Evolutionary conservation across 2,329 filamentous ascomycete genomes (phyloP).

Genomic region (Colletotrichum sp.): DNA sequence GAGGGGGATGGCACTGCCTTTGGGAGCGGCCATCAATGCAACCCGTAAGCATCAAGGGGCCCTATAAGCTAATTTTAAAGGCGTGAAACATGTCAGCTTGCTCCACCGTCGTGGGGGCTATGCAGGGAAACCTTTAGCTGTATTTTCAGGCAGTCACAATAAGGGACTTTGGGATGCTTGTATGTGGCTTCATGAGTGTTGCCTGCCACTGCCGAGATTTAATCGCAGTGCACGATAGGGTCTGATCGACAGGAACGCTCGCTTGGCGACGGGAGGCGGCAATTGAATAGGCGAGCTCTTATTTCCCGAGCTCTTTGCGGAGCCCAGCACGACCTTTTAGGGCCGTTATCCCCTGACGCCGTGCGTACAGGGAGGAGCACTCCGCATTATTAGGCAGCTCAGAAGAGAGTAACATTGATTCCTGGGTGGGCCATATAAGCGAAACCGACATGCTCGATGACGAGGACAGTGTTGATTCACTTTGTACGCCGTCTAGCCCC

Average conservation of each 20-base stretch:
- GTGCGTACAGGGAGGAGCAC: neutral
- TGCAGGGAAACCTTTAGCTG: neutral
- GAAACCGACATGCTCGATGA: neutral
- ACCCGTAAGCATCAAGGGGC: neutral
- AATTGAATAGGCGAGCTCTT: neutral
- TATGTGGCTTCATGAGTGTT: rapidly evolving
- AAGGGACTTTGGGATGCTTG: neutral
- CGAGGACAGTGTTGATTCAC: neutral
- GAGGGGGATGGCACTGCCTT: neutral
- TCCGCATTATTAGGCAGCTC: neutral
- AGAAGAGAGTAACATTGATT: neutral
- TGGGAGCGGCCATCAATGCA: neutral
- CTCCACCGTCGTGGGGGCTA: neutral
- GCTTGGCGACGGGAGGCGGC: neutral
- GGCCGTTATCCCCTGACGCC: neutral
- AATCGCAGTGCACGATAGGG: neutral
- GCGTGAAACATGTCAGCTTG: neutral
- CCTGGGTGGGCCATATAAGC: neutral
- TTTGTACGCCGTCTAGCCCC: neutral
- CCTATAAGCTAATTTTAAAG: neutral
- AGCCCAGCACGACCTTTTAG: neutral
- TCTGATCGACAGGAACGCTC: neutral
- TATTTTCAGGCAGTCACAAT: neutral
- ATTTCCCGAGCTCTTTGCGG: neutral
- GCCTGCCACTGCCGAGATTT: neutral